Evolutionary conservation across 2,329 filamentous ascomycete genomes (phyloP), one percentile per base, ranked within the genome.

Genomic region (Colletotrichum acutatum): DNA sequence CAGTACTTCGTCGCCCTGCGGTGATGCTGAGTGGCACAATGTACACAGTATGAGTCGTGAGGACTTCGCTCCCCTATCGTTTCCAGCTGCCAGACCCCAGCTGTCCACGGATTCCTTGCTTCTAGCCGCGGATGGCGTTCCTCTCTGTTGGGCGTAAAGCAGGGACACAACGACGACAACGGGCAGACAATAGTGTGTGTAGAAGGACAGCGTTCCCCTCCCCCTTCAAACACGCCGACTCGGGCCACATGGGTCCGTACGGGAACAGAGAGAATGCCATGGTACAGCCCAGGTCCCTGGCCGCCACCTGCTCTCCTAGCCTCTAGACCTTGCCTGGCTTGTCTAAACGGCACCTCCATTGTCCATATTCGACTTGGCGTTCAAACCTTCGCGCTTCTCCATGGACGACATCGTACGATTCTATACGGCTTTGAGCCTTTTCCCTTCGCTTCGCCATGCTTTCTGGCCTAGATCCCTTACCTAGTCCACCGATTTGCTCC

Each of bases 341-440:
- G 57, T 37, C 9, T 61, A n/a, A n/a, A 26, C 34, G 26, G 34
- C 32, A 60, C 34, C 14, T 19, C 58, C 34, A 61, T 42, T 61
- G 14, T 28, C 34, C 34, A 61, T 46, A 24, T 34, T 63, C 19
- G 34, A 30, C 53, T 72, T 68, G 65, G 69, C 66, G 42, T 26
- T n/a, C 14, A 63, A 68, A 68, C 64, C 67, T 34, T 71, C 68
- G 46, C 42, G 37, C 65, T 68, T 68, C 52, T 52, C 57, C 37
- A 37, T 54, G 22, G 59, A 60, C 54, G 8, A 65, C 59, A 72
- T 72, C 70, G 70, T 72, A 72, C 70, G 70, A 72, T 72, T 30
- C 32, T 22, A 46, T 65, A 53, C 60, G 30, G 66, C 54, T 72
- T 72, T 53, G 32, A 49, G 42, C 42, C 6, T 11, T n/a, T 9